Evolutionary conservation across 2,329 filamentous ascomycete genomes (phyloP), one percentile per base, ranked within the genome.

Genomic region (Aspergillus bombycis): DNA sequence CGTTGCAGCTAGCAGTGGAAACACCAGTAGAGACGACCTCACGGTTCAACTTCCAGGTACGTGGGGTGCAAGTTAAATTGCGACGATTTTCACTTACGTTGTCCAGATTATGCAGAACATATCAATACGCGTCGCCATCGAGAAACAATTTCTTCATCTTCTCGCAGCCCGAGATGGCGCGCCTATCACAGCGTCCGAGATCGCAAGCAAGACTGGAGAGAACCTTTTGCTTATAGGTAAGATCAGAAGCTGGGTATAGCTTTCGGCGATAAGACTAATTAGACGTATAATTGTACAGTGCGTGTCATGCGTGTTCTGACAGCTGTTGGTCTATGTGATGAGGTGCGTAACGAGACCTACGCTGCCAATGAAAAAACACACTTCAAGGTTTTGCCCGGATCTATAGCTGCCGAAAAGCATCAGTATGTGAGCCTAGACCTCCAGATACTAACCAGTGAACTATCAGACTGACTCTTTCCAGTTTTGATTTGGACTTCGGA

Each of bases 101-200:
- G 75, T 78, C 80, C 64, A 69, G 74, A 70, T 60, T 56, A 66
- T 65, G 59, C 65, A 68, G 52, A 68, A 68, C 26, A 67, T 68
- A 10, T 62, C 58, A 3, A 62, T 63, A 21, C 50, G 65, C 11
- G 62, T 68, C 23, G 66, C 63, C 5, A 34, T 67, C 28, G 65
- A 67, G 30, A 54, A 59, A 14, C 41, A n/a, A 21, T 59, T 67
- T n/a, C 57, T 67, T 0, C 61, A 67, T 55, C 21, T 57, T 9
- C 52, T 68, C 11, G 63, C 53, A 2, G 23, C 26, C 3, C 26
- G 16, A 30, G 28, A 60, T 45, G 62, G 50, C 4, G 30, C 46
- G 3, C 56, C 60, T 10, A 56, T 67, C 4, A 65, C 63, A 7
- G 58, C 66, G 12, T 14, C 43, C 3, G 57, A 66, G 32, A 45